These are phyloP conservation scores for Typha latifolia DNA, from an alignment of 176 grass and related monocot species.

Conservation along the genomic window DNA sequence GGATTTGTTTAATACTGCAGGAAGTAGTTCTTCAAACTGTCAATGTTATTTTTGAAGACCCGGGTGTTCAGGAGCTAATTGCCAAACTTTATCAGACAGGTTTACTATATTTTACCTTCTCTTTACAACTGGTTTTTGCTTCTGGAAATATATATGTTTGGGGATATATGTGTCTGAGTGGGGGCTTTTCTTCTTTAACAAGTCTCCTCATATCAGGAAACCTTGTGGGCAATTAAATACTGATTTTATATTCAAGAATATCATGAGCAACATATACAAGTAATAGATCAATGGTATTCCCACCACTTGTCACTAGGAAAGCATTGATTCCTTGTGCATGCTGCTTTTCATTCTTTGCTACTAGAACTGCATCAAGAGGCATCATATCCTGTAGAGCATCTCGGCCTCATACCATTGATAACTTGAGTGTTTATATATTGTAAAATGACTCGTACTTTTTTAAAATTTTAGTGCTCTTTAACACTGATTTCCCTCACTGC, in stretches of 20 bases:
- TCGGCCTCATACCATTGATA: background rate
- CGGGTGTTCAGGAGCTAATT: slow-evolving; percentile 87
- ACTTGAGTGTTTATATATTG: background rate
- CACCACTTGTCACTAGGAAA: background rate
- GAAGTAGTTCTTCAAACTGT: slow-evolving; percentile 85
- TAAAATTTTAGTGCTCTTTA: background rate
- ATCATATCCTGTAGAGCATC: background rate
- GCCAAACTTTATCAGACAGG: slow-evolving; percentile 92
- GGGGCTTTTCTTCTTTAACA: too few species aligned
- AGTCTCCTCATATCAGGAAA: background rate
- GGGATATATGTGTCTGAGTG: background rate
- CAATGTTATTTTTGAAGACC: slow-evolving; percentile 93
- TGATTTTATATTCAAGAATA: background rate
- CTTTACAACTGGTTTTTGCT: background rate
- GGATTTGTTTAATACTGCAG: slow-evolving; percentile 37
- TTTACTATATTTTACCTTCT: slow-evolving; percentile 15
- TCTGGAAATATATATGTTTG: background rate
- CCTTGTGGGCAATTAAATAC: background rate
- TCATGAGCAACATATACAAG: too few species aligned
- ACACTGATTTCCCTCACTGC: background rate
- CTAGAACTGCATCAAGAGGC: background rate
- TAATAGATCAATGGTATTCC: too few species aligned
- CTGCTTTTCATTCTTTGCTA: background rate
- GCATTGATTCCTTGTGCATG: background rate
- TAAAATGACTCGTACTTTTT: background rate